Evolutionary conservation across 1,139 yeast species (phyloP).

Genomic region (Geotrichum aggregatum): DNA sequence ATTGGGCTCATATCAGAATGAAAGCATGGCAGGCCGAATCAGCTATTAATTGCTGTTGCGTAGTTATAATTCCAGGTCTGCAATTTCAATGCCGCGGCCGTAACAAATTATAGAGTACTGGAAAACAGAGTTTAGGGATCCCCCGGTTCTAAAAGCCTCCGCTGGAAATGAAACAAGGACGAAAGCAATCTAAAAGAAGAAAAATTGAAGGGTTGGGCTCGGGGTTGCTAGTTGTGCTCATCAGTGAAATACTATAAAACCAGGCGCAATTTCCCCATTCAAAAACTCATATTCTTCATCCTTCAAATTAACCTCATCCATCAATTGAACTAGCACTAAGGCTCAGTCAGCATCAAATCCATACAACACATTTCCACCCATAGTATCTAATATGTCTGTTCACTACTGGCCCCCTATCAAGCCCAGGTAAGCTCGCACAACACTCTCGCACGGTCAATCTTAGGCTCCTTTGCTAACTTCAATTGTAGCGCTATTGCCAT

Average conservation of each 20-base stretch:
- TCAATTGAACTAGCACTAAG: background rate
- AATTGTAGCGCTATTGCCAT: constrained; percentile 38
- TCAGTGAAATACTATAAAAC: background rate
- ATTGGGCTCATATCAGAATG: too few relatives aligned
- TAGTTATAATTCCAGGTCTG: too few relatives aligned
- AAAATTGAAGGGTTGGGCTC: background rate
- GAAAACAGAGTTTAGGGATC: background rate
- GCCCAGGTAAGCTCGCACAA: constrained; percentile 20
- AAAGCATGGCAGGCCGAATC: too few relatives aligned
- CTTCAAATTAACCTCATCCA: background rate
- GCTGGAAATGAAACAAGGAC: background rate
- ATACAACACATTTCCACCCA: background rate
- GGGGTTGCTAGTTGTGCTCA: background rate
- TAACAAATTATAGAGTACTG: too few relatives aligned
- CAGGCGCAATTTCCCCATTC: background rate
- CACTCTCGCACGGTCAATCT: too few relatives aligned
- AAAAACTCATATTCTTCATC: too few relatives aligned
- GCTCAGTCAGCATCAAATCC: background rate
- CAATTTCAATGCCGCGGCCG: background rate
- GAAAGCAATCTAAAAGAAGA: background rate
- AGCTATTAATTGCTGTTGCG: too few relatives aligned
- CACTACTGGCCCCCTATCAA: constrained; percentile 23
- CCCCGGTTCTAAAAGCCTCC: background rate
- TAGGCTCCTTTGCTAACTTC: background rate
- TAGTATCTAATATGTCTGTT: constrained; percentile 28